Evolutionary conservation across 1,284 basidiomycete species (phyloP).

Genomic region (Malassezia sp.): DNA sequence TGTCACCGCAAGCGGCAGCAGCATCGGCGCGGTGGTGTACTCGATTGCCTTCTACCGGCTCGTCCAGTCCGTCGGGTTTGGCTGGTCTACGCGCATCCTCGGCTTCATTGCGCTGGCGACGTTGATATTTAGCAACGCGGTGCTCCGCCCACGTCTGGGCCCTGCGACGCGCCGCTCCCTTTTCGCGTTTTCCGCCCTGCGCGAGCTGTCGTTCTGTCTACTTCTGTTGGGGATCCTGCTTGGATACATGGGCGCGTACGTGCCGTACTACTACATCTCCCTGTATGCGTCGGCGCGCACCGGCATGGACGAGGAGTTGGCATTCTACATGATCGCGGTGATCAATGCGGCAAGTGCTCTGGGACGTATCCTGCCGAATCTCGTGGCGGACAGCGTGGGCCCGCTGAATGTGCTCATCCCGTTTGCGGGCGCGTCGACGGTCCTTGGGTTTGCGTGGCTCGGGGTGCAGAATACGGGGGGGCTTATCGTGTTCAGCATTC

Average conservation of each 20-base stretch:
- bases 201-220: constrained; percentile 3
- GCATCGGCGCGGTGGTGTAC: constrained; percentile 30
- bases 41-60: constrained; percentile 23
- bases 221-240: constrained; percentile 1
- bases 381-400: constrained; percentile 43
- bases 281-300: constrained; percentile 4
- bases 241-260: constrained; percentile 14
- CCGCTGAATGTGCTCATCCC: constrained; percentile 45
- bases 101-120: constrained; percentile 26
- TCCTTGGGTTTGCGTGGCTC: constrained; percentile 25
- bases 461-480: neutral
- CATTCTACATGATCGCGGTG: constrained; percentile 26
- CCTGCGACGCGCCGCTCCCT: neutral
- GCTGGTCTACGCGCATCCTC: constrained; percentile 26
- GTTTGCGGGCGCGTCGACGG: constrained; percentile 26
- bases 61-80: constrained; percentile 24
- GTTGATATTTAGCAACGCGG: constrained; percentile 9
- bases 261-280: constrained; percentile 12
- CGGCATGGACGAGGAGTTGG: neutral
- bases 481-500: constrained; percentile 20
- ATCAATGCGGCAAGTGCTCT: constrained; percentile 30
- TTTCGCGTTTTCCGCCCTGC: constrained; percentile 6
- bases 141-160: constrained; percentile 4
- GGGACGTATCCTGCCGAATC: constrained; percentile 43
- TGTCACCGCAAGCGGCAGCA: constrained; percentile 25